These are phyloP conservation scores for Buddleja alternifolia DNA, from an alignment of 257 asterid species.

Conservation along the genomic window DNA sequence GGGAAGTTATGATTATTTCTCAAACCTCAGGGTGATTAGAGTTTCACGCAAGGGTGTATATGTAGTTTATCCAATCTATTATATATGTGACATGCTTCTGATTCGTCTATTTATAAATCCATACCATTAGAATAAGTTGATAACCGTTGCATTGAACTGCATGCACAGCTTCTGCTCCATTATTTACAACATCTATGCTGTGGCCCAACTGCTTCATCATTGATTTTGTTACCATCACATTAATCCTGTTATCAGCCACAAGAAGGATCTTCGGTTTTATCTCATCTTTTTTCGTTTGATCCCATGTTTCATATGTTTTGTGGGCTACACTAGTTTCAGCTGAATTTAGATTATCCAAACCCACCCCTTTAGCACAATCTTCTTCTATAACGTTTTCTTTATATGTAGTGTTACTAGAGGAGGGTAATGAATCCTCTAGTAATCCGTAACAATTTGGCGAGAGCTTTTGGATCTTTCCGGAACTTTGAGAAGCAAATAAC, in stretches of 20 bases:
- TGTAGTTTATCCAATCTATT: too few relatives aligned
- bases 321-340: too few relatives aligned
- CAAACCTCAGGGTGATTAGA: too few relatives aligned
- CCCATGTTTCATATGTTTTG: too few relatives aligned
- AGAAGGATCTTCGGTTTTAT: conserved; percentile 75
- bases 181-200: conserved; percentile 56
- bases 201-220: conserved; percentile 91
- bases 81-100: too few relatives aligned
- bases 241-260: conserved; percentile 83
- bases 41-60: too few relatives aligned
- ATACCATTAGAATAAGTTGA: conserved; percentile 80
- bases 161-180: conserved; percentile 80
- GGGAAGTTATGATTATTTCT: too few relatives aligned
- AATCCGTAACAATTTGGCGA: conserved; percentile 41
- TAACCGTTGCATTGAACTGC: conserved; percentile 60
- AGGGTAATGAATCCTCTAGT: conserved; percentile 44
- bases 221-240: conserved; percentile 77
- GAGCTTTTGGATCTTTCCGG: conserved; percentile 50
- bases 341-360: conserved; percentile 30
- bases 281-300: conserved; percentile 28
- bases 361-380: conserved; percentile 46
- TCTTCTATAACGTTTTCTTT: conserved; percentile 51
- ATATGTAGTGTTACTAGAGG: conserved; percentile 38
- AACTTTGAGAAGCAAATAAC: conserved; percentile 55
- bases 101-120: too few relatives aligned